Percentiles rank a stretch among this genome's conserved stretches.
phyloP scores from a whole-genome alignment of 805 yeast species.

The Citeromyces nyonsensis region DNA sequence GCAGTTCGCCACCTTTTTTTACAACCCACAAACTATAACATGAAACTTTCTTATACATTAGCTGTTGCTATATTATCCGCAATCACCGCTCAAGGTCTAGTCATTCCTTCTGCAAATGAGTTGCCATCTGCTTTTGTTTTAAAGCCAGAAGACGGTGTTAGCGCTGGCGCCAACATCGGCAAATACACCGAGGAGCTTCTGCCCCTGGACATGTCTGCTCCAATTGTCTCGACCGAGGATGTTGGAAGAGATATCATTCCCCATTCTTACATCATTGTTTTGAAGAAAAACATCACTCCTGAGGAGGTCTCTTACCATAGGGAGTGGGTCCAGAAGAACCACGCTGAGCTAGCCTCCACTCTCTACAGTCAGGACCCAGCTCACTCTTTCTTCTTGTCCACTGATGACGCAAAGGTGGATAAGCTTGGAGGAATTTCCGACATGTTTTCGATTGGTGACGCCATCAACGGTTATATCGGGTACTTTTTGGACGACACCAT shows the following conservation, averaged over 20 bases:
- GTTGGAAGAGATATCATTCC: conserved; percentile 37
- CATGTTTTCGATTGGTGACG: conserved; percentile 39
- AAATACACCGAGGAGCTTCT: conserved; percentile 4
- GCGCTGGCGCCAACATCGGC: conserved; percentile 1
- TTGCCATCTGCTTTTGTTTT: conserved; percentile 5
- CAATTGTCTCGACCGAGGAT: conserved; percentile 27
- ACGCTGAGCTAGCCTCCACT: conserved; percentile 20
- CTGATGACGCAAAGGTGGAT: conserved; percentile 8
- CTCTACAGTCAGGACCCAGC: conserved; percentile 12
- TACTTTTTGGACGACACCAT: conserved; percentile 62
- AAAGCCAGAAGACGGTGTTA: conserved; percentile 1
- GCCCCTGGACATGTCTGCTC: conserved; percentile 18
- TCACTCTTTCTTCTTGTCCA: conserved; percentile 20
- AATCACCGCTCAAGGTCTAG: conserved; percentile 30
- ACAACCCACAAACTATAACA: not conserved
- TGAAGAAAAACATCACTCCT: conserved; percentile 46
- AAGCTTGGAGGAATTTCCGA: conserved; percentile 40
- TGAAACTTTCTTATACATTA: conserved; percentile 9
- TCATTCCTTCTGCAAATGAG: conserved; percentile 30
- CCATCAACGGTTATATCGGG: conserved; percentile 73
- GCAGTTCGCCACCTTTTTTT: not conserved
- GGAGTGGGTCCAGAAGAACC: conserved; percentile 45
- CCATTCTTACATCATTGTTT: conserved; percentile 72
- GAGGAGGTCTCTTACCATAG: conserved; percentile 50
- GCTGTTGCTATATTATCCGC: conserved; percentile 11